phyloP scores from a whole-genome alignment of 495 filamentous ascomycete genomes.

The Bathelium albidoporum region DNA sequence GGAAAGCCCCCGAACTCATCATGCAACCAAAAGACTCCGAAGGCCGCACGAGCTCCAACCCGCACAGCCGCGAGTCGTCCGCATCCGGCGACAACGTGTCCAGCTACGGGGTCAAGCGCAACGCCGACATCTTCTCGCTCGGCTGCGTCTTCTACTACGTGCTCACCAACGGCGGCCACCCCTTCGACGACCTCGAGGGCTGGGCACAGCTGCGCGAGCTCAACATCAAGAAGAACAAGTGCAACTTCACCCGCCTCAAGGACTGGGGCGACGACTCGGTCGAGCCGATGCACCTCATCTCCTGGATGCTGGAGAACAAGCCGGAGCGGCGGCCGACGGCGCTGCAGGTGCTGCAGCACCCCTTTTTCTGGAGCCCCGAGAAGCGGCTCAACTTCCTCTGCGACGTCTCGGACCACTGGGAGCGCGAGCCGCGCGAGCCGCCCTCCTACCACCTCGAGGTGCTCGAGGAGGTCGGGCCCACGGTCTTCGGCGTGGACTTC shows the following conservation, averaged over 20 bases:
- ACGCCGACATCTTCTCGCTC: conserved; percentile 93
- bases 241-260: conserved; percentile 59
- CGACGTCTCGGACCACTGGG: conserved; percentile 89
- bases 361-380: conserved; percentile 89
- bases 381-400: conserved; percentile 84
- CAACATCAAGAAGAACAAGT: conserved; percentile 84
- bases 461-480: conserved; percentile 47
- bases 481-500: conserved; percentile 62
- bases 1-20: conserved; percentile 90
- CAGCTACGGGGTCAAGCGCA: conserved; percentile 76
- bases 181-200: conserved; percentile 84
- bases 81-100: conserved; percentile 23
- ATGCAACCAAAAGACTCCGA: conserved; percentile 57
- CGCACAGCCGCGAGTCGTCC: conserved; percentile 25
- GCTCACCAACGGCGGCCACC: conserved; percentile 80
- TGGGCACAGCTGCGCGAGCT: conserved; percentile 77
- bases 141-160: conserved; percentile 97
- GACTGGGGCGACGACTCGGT: conserved; percentile 68
- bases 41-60: conserved; percentile 23
- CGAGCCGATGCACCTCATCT: conserved; percentile 78
- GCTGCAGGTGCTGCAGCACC: conserved; percentile 70
- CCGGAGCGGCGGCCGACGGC: conserved; percentile 59
- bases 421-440: conserved; percentile 75
- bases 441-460: conserved; percentile 54
- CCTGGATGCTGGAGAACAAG: conserved; percentile 66